These are phyloP conservation scores for Parasarocladium wereldwijsianum DNA, from an alignment of 2,329 filamentous ascomycete genomes.

Conservation along the genomic window DNA sequence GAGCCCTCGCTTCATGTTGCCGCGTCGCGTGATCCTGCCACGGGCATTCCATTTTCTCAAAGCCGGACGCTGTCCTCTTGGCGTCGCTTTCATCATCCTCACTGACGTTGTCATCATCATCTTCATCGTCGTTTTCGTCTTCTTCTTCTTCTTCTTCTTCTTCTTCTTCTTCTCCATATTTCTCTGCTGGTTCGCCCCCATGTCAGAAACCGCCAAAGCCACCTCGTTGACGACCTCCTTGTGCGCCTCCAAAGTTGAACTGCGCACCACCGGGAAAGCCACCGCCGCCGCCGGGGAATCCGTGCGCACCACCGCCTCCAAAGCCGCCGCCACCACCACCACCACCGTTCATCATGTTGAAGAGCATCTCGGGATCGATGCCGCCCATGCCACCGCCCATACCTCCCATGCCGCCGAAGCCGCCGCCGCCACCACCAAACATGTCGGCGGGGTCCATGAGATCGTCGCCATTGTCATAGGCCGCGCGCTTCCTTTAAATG, in stretches of 20 bases:
- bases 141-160: slow-evolving; percentile 17
- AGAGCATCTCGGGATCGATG: slow-evolving; percentile 65
- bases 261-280: slow-evolving; percentile 33
- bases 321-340: slow-evolving; percentile 34
- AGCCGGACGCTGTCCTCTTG: slow-evolving; percentile 7
- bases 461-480: slow-evolving; percentile 88
- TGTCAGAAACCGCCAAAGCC: slow-evolving; percentile 26
- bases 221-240: slow-evolving; percentile 20
- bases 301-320: slow-evolving; percentile 34
- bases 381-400: slow-evolving; percentile 52
- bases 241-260: slow-evolving; percentile 37
- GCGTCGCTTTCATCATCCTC: slow-evolving; percentile 13
- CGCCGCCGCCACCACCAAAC: slow-evolving; percentile 50
- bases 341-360: slow-evolving; percentile 69
- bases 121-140: slow-evolving; percentile 15
- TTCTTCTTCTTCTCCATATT: slow-evolving; percentile 14
- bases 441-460: slow-evolving; percentile 78
- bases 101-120: slow-evolving; percentile 11
- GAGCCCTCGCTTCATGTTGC: slow-evolving; percentile 19
- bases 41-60: too few species aligned
- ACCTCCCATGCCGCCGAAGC: slow-evolving; percentile 34
- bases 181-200: slow-evolving; percentile 30
- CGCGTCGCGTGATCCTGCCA: slow-evolving; percentile 15
- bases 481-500: slow-evolving; percentile 58
- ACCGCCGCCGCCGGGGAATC: slow-evolving; percentile 18